Evolutionary conservation across 1,284 basidiomycete species (phyloP).

Genomic region (Leccinum fallax): DNA sequence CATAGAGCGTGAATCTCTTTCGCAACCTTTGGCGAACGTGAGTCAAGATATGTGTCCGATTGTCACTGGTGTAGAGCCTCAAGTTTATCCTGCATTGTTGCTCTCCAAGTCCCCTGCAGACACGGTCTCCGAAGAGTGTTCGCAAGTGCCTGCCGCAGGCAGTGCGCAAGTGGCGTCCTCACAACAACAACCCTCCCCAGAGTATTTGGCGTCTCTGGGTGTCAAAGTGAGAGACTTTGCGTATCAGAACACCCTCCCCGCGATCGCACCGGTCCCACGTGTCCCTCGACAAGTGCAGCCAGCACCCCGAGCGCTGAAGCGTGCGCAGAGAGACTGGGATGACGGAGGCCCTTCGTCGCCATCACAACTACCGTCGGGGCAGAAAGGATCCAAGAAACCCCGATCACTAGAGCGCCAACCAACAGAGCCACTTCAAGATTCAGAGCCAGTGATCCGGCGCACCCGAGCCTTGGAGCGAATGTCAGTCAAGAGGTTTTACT

Average conservation of each 20-base stretch:
- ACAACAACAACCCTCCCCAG: constrained; percentile 43
- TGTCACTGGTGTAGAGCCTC: constrained; percentile 28
- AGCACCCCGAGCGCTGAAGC: constrained; percentile 41
- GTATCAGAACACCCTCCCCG: constrained; percentile 64
- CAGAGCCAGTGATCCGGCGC: constrained; percentile 18
- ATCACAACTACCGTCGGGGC: constrained; percentile 12
- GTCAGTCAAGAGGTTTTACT: constrained; percentile 18
- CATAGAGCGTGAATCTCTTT: constrained; percentile 21
- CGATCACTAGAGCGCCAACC: constrained; percentile 43
- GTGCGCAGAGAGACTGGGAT: constrained; percentile 35
- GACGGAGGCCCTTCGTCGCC: constrained; percentile 23
- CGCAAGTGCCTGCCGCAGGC: constrained; percentile 19
- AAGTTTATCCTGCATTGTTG: constrained; percentile 28
- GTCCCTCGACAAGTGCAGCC: constrained; percentile 50
- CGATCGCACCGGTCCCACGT: constrained; percentile 48
- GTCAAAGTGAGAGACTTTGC: constrained; percentile 76
- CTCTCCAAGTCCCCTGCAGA: constrained; percentile 25
- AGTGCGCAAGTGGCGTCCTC: constrained; percentile 11
- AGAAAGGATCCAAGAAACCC: constrained; percentile 29
- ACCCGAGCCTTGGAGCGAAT: constrained; percentile 24
- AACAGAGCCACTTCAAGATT: constrained; percentile 49
- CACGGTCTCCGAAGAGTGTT: constrained; percentile 13
- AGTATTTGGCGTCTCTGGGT: constrained; percentile 46
- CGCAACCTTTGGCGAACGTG: constrained; percentile 31
- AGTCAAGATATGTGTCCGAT: constrained; percentile 34